phyloP scores from a whole-genome alignment of 2,329 filamentous ascomycete genomes.

The Trichoderma koningiopsis region DNA sequence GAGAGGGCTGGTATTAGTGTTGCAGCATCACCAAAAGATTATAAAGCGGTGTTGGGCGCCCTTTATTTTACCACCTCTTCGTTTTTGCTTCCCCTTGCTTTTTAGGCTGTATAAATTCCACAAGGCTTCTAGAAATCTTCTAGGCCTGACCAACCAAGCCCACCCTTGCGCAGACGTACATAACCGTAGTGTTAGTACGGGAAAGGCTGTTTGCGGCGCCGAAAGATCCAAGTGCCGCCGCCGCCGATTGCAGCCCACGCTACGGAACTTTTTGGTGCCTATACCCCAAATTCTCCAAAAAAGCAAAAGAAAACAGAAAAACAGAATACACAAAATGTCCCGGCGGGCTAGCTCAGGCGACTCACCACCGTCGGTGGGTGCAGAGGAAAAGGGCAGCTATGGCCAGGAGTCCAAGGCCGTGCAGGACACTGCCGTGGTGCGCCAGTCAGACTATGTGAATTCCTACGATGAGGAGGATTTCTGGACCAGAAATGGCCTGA shows the following conservation, averaged over 20 bases:
- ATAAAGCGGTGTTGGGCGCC: constrained; percentile 8
- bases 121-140: constrained; percentile 16
- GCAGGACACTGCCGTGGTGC: not conserved
- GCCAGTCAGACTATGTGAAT: constrained; percentile 21
- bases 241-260: constrained; percentile 3
- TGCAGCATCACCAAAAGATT: not conserved
- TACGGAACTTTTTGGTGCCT: not conserved
- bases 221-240: constrained; percentile 13
- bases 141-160: not conserved
- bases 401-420: not conserved
- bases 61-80: not conserved
- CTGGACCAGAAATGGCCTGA: constrained; percentile 42
- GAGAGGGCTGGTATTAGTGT: not conserved
- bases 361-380: constrained; percentile 2
- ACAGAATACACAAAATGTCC: constrained; percentile 9
- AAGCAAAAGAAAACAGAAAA: not conserved
- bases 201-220: constrained; percentile 5
- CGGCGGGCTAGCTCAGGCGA: constrained; percentile 18
- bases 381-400: constrained; percentile 8
- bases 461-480: constrained; percentile 37
- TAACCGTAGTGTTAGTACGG: not conserved
- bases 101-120: not conserved
- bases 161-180: constrained; percentile 1
- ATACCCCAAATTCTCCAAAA: constrained; percentile 8
- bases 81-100: not conserved